Evolutionary conservation across 75 land plant species (phyloP), one percentile per base, ranked within the genome.

Genomic region (Gnetum montanum): DNA sequence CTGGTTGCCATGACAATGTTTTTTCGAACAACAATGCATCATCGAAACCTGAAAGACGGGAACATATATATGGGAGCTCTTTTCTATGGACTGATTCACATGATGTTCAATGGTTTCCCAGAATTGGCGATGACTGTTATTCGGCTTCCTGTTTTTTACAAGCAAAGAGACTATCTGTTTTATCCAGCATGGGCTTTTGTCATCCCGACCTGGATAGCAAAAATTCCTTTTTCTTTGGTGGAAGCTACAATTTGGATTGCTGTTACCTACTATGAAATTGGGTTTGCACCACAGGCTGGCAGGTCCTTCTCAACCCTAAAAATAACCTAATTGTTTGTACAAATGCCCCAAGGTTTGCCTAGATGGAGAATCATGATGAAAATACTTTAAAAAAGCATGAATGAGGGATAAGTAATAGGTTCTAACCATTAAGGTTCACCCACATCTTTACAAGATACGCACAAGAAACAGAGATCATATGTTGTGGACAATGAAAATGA

Each of bases 131-230:
- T 80, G 69, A 72, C 68, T 3, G 58, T 75, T 4, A n/a, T 3
- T 8, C 66, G 70, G 1, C 72, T 79, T 11, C 85, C 82, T 29
- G 74, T 82, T 31, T 78, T 73, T 49, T 82, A 73, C 54, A 78
- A 82, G 41, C 85, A 82, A 31, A 62, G 83, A 26, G 85, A 82
- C 48, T 59, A 70, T 1, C 44, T 78, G 38, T 82, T 82, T 23
- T 78, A 60, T 62, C 85, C 82, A 7, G 51, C 85, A 12, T 82
- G 85, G 85, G 74, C 71, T 10, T 82, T 51, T 67, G 56, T 62
- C 7, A 49, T 82, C 11, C 82, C 82, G 31, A 59, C 51, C 31
- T 65, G 52, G 54, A 43, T 79, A 11, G 46, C 74, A 23, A 62
- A 69, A 36, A 57, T 82, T 8, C 78, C 82, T 10, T 37, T 69